A percentile compares a stretch with the other conserved stretches of the same genome.
Evolutionary conservation across 768 basidiomycete genomes (phyloP).

Genomic region (Suillus tomentosus): DNA sequence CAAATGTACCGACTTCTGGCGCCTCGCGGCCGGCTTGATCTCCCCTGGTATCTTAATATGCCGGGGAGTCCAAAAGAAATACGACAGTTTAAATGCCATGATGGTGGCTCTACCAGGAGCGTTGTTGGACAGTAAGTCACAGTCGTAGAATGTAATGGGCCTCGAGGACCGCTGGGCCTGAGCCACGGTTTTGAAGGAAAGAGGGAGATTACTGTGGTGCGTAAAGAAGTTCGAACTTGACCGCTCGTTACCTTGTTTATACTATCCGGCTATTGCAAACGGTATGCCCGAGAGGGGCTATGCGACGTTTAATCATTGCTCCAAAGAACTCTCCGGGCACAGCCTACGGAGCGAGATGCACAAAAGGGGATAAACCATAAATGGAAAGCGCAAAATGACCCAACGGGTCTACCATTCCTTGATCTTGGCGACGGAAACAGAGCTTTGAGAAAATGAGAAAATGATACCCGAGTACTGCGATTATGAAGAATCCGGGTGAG

Average conservation of each 20-base stretch:
- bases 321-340: neutral
- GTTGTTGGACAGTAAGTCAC: conserved; percentile 1
- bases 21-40: conserved; percentile 20
- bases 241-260: conserved; percentile 16
- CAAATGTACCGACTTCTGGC: conserved; percentile 30
- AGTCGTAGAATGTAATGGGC: neutral
- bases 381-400: neutral
- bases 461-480: neutral
- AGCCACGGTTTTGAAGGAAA: neutral
- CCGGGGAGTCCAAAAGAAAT: conserved; percentile 55
- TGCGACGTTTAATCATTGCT: neutral
- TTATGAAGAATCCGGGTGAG: too few species aligned
- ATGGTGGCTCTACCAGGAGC: neutral
- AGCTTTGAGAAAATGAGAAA: neutral
- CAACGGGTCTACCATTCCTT: neutral
- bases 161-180: neutral
- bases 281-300: conserved; percentile 4
- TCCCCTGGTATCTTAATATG: conserved; percentile 54
- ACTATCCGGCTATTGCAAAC: neutral
- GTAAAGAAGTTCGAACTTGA: neutral
- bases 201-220: conserved; percentile 2
- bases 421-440: neutral
- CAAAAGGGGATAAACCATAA: conserved; percentile 5
- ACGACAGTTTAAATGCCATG: conserved; percentile 46
- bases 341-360: neutral